Evolutionary conservation across 306 rosid genomes (phyloP), one percentile per base, ranked within the genome.

Genomic region (Benincasa hispida): DNA sequence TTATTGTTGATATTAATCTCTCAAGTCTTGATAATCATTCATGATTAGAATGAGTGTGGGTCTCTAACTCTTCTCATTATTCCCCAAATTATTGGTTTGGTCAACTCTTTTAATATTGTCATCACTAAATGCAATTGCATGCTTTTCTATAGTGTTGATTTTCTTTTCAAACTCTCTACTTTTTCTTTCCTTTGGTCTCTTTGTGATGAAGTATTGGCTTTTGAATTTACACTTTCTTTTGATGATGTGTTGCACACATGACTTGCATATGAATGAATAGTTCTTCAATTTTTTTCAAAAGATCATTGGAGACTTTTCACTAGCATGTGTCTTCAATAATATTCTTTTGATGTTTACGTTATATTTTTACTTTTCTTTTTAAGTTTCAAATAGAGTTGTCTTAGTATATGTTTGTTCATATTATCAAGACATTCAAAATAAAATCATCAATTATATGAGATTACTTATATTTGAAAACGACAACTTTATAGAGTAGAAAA

Each of bases 241-340:
- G 76, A 3, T 70, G 76, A 30, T 72, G 27, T 25, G 76, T 15
- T 28, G 15, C 76, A 28, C 75, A 27, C 76, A 28, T 72, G 76
- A 70, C 56, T 70, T 15, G 25, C 58, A 70, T 27, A 47, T 70
- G 41, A 1, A 70, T 47, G 58, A 69, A 42, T 13, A 42, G 58
- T 70, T 35, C 54, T 25, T 70, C 55, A 47, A 25, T 47, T 70
- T 25, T 24, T 67, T 11, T 5, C n/a, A 42, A 48, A 70, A 25
- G 24, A 12, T 42, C 47, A 37, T 69, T 4, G 8, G 39, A 69
- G 17, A 12, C 19, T 35, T 66, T 66, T 37, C 22, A 37, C n/a
- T 66, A 35, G 11, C 34, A 39, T 13, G 28, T 42, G 27, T 63
- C 14, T 63, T 8, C 48, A 63, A 32, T 68, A 41, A 65, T 65